Conservation (phyloP, 108 stramenopile genomes). For the Pseudonitzschia multistriata region DNA sequence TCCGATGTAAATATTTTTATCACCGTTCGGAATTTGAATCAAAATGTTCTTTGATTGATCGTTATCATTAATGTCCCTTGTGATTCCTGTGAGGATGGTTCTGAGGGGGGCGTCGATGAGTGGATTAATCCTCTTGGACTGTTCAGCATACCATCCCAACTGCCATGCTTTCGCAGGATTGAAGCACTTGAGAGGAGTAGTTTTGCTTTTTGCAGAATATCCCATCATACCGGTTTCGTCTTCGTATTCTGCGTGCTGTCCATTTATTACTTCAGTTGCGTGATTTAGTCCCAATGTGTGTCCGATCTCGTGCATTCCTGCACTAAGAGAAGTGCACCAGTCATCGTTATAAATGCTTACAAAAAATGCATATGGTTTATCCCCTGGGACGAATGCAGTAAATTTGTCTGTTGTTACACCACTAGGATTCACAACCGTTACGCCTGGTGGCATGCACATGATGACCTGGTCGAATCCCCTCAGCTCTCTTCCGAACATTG, state of each 20-base stretch:
- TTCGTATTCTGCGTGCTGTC: constrained; percentile 9
- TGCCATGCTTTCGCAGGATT: constrained; percentile 54
- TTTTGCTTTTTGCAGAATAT: constrained; percentile 37
- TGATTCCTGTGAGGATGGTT: not conserved
- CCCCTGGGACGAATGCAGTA: not conserved
- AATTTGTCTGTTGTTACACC: not conserved
- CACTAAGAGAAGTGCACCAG: constrained; percentile 48
- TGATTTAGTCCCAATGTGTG: constrained; percentile 28
- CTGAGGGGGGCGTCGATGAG: not conserved
- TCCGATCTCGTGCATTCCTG: constrained; percentile 26
- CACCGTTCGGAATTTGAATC: not conserved
- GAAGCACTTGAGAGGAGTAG: constrained; percentile 45
- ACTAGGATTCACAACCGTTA: not conserved
- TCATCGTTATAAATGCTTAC: constrained; percentile 52
- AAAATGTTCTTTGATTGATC: not conserved
- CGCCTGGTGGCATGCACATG: not conserved
- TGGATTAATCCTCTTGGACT: not conserved
- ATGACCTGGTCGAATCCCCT: constrained; percentile 4
- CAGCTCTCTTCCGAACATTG: not conserved
- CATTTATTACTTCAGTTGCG: constrained; percentile 16
- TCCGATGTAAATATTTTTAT: constrained; percentile 14
- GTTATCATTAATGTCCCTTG: not conserved
- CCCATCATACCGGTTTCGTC: constrained; percentile 43
- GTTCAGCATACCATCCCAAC: constrained; percentile 46
- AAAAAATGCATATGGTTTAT: not conserved